phyloP scores from a whole-genome alignment of 257 asterid genomes.

The Solanum pennellii region DNA sequence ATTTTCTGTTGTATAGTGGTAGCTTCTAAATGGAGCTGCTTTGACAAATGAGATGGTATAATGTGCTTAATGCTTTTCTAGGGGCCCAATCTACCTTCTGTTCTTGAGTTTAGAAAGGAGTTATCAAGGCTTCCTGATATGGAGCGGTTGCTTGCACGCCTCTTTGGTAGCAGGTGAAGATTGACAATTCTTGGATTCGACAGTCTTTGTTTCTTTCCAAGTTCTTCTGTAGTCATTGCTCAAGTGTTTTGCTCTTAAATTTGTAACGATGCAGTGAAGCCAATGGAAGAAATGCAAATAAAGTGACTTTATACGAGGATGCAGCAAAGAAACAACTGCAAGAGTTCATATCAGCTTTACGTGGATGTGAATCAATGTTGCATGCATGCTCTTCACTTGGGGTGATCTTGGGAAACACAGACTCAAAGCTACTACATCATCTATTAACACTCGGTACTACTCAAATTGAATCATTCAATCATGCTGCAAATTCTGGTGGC shows the following conservation, averaged over 20 bases:
- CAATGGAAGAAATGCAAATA: constrained; percentile 83
- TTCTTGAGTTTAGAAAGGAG: constrained; percentile 77
- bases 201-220: neutral
- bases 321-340: constrained; percentile 85
- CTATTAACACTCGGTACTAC: constrained; percentile 57
- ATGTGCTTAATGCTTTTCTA: constrained; percentile 10
- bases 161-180: constrained; percentile 74
- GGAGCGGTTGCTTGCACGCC: constrained; percentile 89
- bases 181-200: neutral
- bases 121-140: constrained; percentile 78
- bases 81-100: constrained; percentile 58
- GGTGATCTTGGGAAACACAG: constrained; percentile 39
- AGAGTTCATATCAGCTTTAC: constrained; percentile 80
- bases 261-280: constrained; percentile 55
- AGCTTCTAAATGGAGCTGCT: neutral
- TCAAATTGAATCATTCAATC: constrained; percentile 1
- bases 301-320: constrained; percentile 83
- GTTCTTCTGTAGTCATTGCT: neutral
- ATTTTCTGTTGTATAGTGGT: neutral
- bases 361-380: constrained; percentile 74
- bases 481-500: constrained; percentile 6
- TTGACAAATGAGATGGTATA: neutral
- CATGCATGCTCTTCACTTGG: constrained; percentile 66
- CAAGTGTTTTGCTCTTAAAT: neutral
- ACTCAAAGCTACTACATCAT: constrained; percentile 55